Conservation (phyloP, 2,329 filamentous ascomycete genomes). For the Bipolaris gigantea region DNA sequence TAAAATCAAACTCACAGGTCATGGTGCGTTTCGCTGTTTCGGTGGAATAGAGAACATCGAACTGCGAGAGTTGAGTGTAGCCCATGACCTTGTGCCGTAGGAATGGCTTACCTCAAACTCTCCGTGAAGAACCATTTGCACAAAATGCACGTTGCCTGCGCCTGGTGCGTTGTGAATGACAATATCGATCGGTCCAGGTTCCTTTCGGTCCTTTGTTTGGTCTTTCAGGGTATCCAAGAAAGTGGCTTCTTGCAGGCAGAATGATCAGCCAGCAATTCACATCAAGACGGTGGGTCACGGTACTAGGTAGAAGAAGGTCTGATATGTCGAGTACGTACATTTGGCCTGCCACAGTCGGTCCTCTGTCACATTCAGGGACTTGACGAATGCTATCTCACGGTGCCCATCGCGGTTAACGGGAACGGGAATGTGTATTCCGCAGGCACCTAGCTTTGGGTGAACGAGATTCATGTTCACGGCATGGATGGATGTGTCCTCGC, state of each 20-base stretch:
- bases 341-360: conserved; percentile 80
- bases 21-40: conserved; percentile 61
- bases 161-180: conserved; percentile 64
- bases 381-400: conserved; percentile 68
- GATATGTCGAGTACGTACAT: conserved; percentile 46
- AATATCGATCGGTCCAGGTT: conserved; percentile 39
- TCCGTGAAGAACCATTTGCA: conserved; percentile 88
- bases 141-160: conserved; percentile 76
- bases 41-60: conserved; percentile 87
- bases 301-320: background rate
- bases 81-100: background rate
- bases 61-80: conserved; percentile 53
- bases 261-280: conserved; percentile 17
- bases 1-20: conserved; percentile 50
- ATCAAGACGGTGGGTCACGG: background rate
- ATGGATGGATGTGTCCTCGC: conserved; percentile 54
- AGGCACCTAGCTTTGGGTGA: conserved; percentile 72
- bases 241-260: conserved; percentile 56
- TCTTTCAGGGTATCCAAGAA: conserved; percentile 62
- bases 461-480: conserved; percentile 70
- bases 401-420: conserved; percentile 61
- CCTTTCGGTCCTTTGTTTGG: conserved; percentile 51
- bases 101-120: conserved; percentile 63
- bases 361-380: conserved; percentile 65
- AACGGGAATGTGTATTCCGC: conserved; percentile 69